Conservation (phyloP, 2,329 filamentous ascomycete genomes). For the Cercospora janseana region DNA sequence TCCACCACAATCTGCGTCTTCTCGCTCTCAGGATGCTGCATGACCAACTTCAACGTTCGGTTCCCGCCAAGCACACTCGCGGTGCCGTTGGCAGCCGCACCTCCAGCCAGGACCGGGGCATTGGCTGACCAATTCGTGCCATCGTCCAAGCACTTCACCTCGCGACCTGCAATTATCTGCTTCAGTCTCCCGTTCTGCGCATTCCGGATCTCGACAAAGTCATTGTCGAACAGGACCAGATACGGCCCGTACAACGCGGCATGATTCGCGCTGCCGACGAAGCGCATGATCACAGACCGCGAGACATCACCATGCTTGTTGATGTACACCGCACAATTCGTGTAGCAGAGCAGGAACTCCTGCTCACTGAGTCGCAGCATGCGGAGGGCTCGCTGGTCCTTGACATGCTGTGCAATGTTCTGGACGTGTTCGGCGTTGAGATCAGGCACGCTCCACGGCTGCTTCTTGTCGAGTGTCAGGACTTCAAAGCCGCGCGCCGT, state of each 20-base stretch:
- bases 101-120: slow-evolving; percentile 13
- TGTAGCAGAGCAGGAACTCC: slow-evolving; percentile 86
- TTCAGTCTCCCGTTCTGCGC: slow-evolving; percentile 90
- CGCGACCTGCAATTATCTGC: slow-evolving; percentile 89
- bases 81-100: slow-evolving; percentile 29
- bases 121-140: slow-evolving; percentile 60
- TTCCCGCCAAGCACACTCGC: slow-evolving; percentile 36
- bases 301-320: slow-evolving; percentile 97
- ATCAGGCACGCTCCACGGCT: slow-evolving; percentile 89
- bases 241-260: slow-evolving; percentile 91
- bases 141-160: slow-evolving; percentile 88
- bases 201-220: slow-evolving; percentile 96
- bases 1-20: slow-evolving; percentile 87
- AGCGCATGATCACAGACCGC: slow-evolving; percentile 94
- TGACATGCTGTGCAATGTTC: slow-evolving; percentile 80
- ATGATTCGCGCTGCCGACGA: slow-evolving; percentile 85
- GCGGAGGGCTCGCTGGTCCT: slow-evolving; percentile 78
- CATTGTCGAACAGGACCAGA: slow-evolving; percentile 87
- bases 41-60: slow-evolving; percentile 86
- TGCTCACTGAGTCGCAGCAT: slow-evolving; percentile 95
- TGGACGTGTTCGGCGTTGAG: slow-evolving; percentile 73
- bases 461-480: slow-evolving; percentile 94
- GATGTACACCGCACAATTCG: slow-evolving; percentile 95
- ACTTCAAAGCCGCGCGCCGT: slow-evolving; percentile 93
- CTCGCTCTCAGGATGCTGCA: slow-evolving; percentile 87